Evolutionary conservation across 305 asterid species (phyloP).

Genomic region (Solanum chacoense): DNA sequence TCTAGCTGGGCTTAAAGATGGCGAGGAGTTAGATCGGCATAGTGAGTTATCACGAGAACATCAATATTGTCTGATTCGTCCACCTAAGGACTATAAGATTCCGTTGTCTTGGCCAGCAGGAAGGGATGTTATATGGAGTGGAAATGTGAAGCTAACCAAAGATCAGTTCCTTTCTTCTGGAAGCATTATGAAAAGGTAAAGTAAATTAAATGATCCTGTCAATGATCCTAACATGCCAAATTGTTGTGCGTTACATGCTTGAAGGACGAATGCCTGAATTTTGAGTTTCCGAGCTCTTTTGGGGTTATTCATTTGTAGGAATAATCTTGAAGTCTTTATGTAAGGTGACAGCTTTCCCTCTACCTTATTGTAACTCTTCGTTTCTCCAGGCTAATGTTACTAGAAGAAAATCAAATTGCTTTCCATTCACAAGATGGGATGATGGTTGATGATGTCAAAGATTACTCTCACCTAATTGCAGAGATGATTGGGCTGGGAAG

Average conservation of each 20-base stretch:
- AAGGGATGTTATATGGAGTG: constrained; percentile 91
- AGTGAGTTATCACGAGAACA: constrained; percentile 59
- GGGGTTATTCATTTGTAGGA: neutral
- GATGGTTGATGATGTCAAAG: constrained; percentile 74
- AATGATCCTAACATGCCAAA: neutral
- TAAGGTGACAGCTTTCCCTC: neutral
- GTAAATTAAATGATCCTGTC: neutral
- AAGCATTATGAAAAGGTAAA: constrained; percentile 91
- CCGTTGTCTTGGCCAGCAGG: constrained; percentile 96
- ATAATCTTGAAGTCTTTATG: neutral
- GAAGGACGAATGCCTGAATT: neutral
- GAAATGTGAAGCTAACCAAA: constrained; percentile 86
- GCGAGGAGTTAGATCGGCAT: constrained; percentile 87
- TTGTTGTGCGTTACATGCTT: neutral
- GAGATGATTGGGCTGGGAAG: constrained; percentile 89
- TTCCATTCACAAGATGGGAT: constrained; percentile 80
- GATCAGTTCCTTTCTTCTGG: constrained; percentile 98
- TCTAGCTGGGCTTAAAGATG: constrained; percentile 68
- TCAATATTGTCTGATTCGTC: constrained; percentile 72
- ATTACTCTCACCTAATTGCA: constrained; percentile 80
- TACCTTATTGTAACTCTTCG: neutral
- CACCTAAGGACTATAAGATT: constrained; percentile 86
- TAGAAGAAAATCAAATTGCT: constrained; percentile 93
- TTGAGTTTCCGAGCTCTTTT: neutral
- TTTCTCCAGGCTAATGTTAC: constrained; percentile 69